phyloP scores from a whole-genome alignment of 2,329 filamentous ascomycete species.

The Camptophora hylomeconis region DNA sequence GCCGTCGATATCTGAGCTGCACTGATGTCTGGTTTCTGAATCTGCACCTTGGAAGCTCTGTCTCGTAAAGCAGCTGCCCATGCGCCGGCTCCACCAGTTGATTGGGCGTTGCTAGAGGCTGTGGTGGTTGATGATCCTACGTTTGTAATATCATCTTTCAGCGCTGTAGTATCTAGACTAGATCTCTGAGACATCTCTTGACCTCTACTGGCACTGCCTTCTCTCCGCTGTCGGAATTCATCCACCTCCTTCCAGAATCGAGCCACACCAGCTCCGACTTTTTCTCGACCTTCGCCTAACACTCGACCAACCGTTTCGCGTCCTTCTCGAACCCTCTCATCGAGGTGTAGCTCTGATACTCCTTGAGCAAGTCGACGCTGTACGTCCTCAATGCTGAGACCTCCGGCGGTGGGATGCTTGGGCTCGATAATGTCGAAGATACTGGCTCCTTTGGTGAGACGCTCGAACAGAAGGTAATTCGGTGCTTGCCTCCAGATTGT shows the following conservation, averaged over 20 bases:
- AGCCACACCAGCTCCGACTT: conserved; percentile 9
- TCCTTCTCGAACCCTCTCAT: conserved; percentile 75
- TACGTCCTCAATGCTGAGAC: conserved; percentile 85
- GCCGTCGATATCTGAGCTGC: conserved; percentile 42
- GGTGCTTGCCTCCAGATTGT: conserved; percentile 79
- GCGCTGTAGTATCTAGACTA: conserved; percentile 12
- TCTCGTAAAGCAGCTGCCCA: conserved; percentile 19
- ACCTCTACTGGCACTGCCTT: conserved; percentile 2
- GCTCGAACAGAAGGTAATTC: conserved; percentile 82
- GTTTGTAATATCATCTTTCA: conserved; percentile 7
- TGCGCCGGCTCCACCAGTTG: conserved; percentile 10
- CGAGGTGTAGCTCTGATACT: conserved; percentile 83
- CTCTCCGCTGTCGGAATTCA: conserved; percentile 7
- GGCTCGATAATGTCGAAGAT: conserved; percentile 92
- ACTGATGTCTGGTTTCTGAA: conserved; percentile 30
- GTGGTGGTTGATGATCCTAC: conserved; percentile 18
- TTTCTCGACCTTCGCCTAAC: conserved; percentile 66
- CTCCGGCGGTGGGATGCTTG: conserved; percentile 83
- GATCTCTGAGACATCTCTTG: conserved; percentile 21
- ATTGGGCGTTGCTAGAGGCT: conserved; percentile 17
- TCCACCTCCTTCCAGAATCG: conserved; percentile 15
- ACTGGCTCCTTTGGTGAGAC: conserved; percentile 61
- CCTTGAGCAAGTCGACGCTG: conserved; percentile 82
- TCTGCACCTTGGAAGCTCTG: conserved; percentile 12
- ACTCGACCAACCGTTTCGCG: conserved; percentile 80